Base-by-base conservation (phyloP, 2,329 filamentous ascomycete species). In the Epichloe glyceriae region DNA sequence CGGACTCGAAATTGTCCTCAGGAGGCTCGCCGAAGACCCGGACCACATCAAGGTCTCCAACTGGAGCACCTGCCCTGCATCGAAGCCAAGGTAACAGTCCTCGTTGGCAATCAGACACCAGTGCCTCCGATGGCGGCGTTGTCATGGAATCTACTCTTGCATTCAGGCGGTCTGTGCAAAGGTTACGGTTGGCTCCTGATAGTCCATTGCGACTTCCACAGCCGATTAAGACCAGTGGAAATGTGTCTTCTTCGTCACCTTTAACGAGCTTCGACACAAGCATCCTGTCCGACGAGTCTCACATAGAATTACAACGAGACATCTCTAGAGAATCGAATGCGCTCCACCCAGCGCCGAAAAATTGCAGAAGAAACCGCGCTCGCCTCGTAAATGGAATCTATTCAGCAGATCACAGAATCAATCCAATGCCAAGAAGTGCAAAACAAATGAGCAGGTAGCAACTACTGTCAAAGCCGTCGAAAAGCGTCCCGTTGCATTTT, bases 301-400 rank as follows among this genome's bases (percentile, higher is more conserved):
- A 70, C 43, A 56, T 67, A 30, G 68, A 75, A 14, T 57, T 70
- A 22, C 68, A 70, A 11, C 55, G 62, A 5, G 69, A 70, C 38
- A 56, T 61, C 1, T 62, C 63, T 6, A 63, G 60, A 8, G 65
- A 66, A 4, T 60, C 62, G 6, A 56, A 53, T 43, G 52, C 61
- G 11, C 56, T 61, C 2, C 62, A 54, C 20, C 56, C 60, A 19
- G 61, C 59, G 1, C 67, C 75, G 0, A 81, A 74, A 83, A 82
- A 61, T 62, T 79, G 20, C 70, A 72, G 20, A 82, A 80, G 61
- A 70, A 72, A 49, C 61, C 73, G 1, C 74, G 70, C 42, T 79
- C 76, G 26, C 78, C 79, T 22, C 72, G 75, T 7, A 81, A 76
- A 56, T 84, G 80, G 80, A 83, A 82, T 55, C 61, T 83, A 12